These are phyloP conservation scores for Murraya paniculata DNA, from an alignment of 345 rosid genomes.

Conservation along the genomic window DNA sequence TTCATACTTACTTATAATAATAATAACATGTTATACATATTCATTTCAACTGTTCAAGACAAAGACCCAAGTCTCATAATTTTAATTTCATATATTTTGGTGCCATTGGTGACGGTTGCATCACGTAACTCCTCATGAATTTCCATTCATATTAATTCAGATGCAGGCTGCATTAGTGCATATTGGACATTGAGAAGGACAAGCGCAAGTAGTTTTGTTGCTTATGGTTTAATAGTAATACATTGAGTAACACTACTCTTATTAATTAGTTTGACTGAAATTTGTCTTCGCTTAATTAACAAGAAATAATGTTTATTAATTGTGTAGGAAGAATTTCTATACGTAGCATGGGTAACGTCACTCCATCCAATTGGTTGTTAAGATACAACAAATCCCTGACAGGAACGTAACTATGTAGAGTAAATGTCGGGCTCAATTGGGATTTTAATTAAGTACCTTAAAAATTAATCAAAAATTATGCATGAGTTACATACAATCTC, in stretches of 20 bases:
- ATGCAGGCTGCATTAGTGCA: neutral
- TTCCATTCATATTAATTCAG: constrained; percentile 3
- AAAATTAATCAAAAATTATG: constrained; percentile 16
- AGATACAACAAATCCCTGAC: constrained; percentile 28
- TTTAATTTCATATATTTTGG: constrained; percentile 7
- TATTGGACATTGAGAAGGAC: constrained; percentile 16
- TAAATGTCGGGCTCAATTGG: constrained; percentile 1
- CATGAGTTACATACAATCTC: neutral
- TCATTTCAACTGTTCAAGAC: constrained; percentile 26
- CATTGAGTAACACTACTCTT: constrained; percentile 24
- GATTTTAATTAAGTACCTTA: constrained; percentile 11
- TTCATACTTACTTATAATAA: constrained; percentile 35
- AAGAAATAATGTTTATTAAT: neutral
- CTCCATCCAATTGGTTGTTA: constrained; percentile 29
- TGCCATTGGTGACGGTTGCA: constrained; percentile 35
- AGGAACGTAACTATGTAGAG: constrained; percentile 3
- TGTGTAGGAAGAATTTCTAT: constrained; percentile 26
- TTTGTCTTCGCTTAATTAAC: constrained; percentile 29
- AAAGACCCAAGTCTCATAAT: constrained; percentile 19
- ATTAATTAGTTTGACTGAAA: constrained; percentile 27
- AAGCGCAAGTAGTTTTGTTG: constrained; percentile 9
- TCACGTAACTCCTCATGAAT: constrained; percentile 25
- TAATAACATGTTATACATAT: neutral
- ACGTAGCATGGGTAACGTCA: constrained; percentile 44
- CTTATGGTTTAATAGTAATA: constrained; percentile 20